These are phyloP conservation scores for Pleurotus djamor DNA, from an alignment of 768 basidiomycete genomes.

Conservation along the genomic window DNA sequence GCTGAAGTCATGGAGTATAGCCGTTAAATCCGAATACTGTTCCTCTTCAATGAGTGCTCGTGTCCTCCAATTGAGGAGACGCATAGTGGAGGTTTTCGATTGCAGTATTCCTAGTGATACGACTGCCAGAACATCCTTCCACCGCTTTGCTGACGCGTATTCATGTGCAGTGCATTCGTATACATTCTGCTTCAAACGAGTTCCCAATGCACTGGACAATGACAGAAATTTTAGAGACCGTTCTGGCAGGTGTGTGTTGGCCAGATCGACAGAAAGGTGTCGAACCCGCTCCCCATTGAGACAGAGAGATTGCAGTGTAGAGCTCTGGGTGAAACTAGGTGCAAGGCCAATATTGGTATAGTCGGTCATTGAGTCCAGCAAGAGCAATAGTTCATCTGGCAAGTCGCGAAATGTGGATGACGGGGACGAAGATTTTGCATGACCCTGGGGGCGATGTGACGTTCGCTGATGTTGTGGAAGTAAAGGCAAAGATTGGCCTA, in stretches of 20 bases:
- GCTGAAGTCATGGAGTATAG: conserved; percentile 49
- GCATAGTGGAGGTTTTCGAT: conserved; percentile 44
- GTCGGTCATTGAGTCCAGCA: background rate
- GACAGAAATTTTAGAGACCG: conserved; percentile 42
- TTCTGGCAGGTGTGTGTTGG: conserved; percentile 29
- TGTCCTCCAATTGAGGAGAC: conserved; percentile 70
- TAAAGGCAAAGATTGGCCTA: background rate
- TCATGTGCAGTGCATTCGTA: conserved; percentile 58
- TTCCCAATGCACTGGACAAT: conserved; percentile 49
- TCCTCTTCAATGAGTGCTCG: conserved; percentile 58
- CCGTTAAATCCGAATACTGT: conserved; percentile 42
- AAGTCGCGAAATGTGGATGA: background rate
- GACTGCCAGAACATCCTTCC: conserved; percentile 47
- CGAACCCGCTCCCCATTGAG: conserved; percentile 28
- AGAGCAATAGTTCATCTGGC: background rate
- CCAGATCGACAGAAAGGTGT: conserved; percentile 27
- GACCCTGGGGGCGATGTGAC: background rate
- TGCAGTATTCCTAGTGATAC: conserved; percentile 49
- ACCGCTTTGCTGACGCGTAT: conserved; percentile 43
- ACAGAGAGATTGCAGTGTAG: conserved; percentile 21
- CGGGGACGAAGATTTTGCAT: background rate
- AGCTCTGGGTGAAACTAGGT: conserved; percentile 12
- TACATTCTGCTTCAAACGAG: conserved; percentile 43
- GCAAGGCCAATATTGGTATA: conserved; percentile 7
- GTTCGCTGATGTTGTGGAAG: background rate